Conservation (phyloP, 2,329 filamentous ascomycete genomes). For the Cadophora gregata region DNA sequence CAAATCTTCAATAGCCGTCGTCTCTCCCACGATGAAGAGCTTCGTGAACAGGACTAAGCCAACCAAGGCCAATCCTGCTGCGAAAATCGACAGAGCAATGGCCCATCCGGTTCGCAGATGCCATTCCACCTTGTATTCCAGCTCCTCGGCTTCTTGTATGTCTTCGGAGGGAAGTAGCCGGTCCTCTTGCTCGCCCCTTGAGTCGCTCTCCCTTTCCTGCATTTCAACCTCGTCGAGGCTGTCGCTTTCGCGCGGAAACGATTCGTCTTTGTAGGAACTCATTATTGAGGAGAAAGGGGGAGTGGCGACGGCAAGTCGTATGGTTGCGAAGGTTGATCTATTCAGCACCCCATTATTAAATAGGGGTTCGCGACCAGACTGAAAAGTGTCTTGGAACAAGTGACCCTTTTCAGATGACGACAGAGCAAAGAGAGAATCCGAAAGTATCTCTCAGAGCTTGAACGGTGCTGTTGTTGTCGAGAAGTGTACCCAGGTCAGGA, state of each 20-base stretch:
- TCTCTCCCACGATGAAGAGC: slow-evolving; percentile 34
- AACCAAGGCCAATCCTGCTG: slow-evolving; percentile 32
- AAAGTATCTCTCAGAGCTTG: background rate
- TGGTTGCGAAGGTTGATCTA: slow-evolving; percentile 7
- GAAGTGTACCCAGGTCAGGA: background rate
- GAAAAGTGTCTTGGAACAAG: background rate
- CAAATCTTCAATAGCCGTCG: slow-evolving; percentile 2
- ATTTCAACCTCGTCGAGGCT: slow-evolving; percentile 40
- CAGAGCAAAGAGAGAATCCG: background rate
- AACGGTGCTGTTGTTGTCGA: background rate
- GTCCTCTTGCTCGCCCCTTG: slow-evolving; percentile 34
- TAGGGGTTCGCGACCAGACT: background rate
- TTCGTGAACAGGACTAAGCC: slow-evolving; percentile 36
- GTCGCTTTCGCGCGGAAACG: slow-evolving; percentile 25
- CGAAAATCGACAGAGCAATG: slow-evolving; percentile 35
- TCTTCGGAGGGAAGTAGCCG: slow-evolving; percentile 36
- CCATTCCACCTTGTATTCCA: slow-evolving; percentile 40
- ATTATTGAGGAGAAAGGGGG: slow-evolving; percentile 22
- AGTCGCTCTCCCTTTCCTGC: slow-evolving; percentile 36
- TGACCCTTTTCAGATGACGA: background rate
- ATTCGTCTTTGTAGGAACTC: slow-evolving; percentile 32
- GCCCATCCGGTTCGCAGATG: slow-evolving; percentile 42
- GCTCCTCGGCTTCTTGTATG: slow-evolving; percentile 24
- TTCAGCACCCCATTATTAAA: slow-evolving; percentile 22
- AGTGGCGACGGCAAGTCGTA: background rate